phyloP scores from a whole-genome alignment of 2,329 filamentous ascomycete genomes.

The Trichoderma sp. region DNA sequence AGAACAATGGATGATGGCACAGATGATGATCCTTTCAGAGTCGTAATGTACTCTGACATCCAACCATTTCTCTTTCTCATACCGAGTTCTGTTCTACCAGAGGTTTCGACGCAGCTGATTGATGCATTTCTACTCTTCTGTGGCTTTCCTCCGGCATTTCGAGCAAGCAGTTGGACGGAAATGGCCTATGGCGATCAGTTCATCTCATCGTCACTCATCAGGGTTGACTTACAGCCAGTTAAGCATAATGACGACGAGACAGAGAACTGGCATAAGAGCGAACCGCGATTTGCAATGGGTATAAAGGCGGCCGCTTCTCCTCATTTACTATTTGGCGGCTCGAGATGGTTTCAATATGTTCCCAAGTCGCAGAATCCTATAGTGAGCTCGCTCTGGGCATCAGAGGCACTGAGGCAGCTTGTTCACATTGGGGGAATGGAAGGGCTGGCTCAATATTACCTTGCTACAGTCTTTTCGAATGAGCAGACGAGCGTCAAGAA shows the following conservation, averaged over 20 bases:
- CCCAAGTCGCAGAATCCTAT: conserved; percentile 26
- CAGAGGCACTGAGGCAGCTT: conserved; percentile 57
- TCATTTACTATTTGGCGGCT: conserved; percentile 53
- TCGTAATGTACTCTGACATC: conserved; percentile 78
- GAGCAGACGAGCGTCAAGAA: conserved; percentile 60
- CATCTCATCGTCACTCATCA: conserved; percentile 20
- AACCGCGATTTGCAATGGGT: conserved; percentile 32
- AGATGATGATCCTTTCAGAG: conserved; percentile 78
- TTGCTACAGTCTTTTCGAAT: conserved; percentile 63
- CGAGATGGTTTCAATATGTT: conserved; percentile 46
- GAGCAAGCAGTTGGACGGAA: conserved; percentile 29
- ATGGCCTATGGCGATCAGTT: conserved; percentile 33
- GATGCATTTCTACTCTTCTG: conserved; percentile 71
- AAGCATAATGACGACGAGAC: conserved; percentile 20
- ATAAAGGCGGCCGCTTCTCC: conserved; percentile 36
- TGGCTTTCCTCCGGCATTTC: conserved; percentile 53
- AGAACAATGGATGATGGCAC: conserved; percentile 70
- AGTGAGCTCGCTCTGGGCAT: conserved; percentile 47
- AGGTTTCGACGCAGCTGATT: conserved; percentile 50
- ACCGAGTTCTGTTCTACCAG: conserved; percentile 36
- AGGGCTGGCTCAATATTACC: conserved; percentile 61
- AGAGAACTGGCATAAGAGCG: conserved; percentile 26
- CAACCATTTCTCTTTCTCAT: conserved; percentile 57
- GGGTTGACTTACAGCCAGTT: conserved; percentile 1
- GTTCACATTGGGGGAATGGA: conserved; percentile 40